These are phyloP conservation scores for Euphorbia tirucalli DNA, from an alignment of 345 rosid species.

Conservation along the genomic window DNA sequence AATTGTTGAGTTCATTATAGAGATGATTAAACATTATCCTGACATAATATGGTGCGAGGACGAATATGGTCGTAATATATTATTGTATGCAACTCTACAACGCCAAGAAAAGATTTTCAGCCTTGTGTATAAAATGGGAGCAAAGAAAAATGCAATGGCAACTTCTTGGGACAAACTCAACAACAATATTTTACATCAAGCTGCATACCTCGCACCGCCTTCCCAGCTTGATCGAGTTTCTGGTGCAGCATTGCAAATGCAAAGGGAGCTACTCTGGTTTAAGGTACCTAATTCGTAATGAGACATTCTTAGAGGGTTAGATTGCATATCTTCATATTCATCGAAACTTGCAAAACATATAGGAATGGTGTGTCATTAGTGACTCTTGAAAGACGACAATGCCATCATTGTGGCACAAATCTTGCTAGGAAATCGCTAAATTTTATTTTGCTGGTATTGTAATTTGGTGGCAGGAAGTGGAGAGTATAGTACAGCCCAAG, in stretches of 20 bases:
- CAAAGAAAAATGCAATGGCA: slow-evolving; percentile 45
- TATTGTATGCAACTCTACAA: slow-evolving; percentile 50
- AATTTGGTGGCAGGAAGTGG: slow-evolving; percentile 50
- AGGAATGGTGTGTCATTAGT: too few relatives aligned
- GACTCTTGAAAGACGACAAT: too few relatives aligned
- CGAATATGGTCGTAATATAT: slow-evolving; percentile 40
- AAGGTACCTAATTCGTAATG: too few relatives aligned
- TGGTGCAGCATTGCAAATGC: slow-evolving; percentile 82
- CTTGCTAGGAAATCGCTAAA: too few relatives aligned
- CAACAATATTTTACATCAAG: slow-evolving; percentile 74
- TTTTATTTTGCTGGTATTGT: too few relatives aligned
- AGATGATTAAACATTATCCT: slow-evolving; percentile 51
- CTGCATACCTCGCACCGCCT: slow-evolving; percentile 53
- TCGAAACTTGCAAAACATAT: too few relatives aligned
- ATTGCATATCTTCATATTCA: too few relatives aligned
- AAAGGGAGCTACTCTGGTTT: slow-evolving; percentile 75
- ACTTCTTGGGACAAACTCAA: slow-evolving; percentile 26
- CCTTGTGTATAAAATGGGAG: slow-evolving; percentile 61
- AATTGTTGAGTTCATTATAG: slow-evolving; percentile 53
- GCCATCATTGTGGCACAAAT: too few relatives aligned
- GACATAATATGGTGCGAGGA: slow-evolving; percentile 56
- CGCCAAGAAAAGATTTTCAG: slow-evolving; percentile 74
- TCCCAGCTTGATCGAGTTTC: slow-evolving; percentile 58
- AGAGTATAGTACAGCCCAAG: slow-evolving; percentile 62
- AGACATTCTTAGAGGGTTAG: too few relatives aligned